Evolutionary conservation across 1,284 basidiomycete genomes (phyloP), one percentile per base, ranked within the genome.

Genomic region (Erythrobasidium hasegawianum): DNA sequence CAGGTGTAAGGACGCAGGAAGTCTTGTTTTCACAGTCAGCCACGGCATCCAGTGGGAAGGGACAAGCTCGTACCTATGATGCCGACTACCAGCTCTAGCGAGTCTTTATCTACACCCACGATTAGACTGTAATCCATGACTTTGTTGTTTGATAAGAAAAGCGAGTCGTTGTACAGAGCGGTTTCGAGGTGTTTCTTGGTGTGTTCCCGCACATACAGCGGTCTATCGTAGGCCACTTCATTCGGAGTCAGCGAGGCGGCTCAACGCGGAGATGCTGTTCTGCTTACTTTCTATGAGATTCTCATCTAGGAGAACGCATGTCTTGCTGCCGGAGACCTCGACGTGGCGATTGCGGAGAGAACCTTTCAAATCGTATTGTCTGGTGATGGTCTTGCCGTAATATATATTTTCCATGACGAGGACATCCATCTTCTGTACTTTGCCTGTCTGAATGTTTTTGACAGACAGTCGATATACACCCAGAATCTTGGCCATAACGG

Each of bases 121-220:
- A 98, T 87, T 16, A 99, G 81, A 20, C 94, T 97, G 78, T 99
- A 99, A 78, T 99, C 96, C 96, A 99, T 98, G 62, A 97, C 91
- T 75, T 97, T 96, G 71, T 97, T 87, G 71, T 94, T 91, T 10
- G 90, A 88, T 53, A 98, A 80, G 79, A 98, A 98, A 2, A 82
- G 79, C 41, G 80, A 73, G 56, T 98, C 96, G 75, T 96, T 97
- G 80, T 85, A 92, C 47, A 98, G 81, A 16, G 94, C 89, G 14
- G 90, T 88, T 29, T 90, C 85, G 16, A 99, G 79, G 62, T 97
- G 90, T 18, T 90, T 86, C 78, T 98, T 97, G 0, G 90, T 88
- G 74, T 97, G 91, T 77, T 98, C 96, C 45, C 91, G 87, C 24
- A 99, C 83, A 76, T 96, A 97, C 73, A 97, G 88, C 1, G 96